These are phyloP conservation scores for Raphidocelis subcapitata DNA, from an alignment of 139 green algal species.

Conservation along the genomic window DNA sequence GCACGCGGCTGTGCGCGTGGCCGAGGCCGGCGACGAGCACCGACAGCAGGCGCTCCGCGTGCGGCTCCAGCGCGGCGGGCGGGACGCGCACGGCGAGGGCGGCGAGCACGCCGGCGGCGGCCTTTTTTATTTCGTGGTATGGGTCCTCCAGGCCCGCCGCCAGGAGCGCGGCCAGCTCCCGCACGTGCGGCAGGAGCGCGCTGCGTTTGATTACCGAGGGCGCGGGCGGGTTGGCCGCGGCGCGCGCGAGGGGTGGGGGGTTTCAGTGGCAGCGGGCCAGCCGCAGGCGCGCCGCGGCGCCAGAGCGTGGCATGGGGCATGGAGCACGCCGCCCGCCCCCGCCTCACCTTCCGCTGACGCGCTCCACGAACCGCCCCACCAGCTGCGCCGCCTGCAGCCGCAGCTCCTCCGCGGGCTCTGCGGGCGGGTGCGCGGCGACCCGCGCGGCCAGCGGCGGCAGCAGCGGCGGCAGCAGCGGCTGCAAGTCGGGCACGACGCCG, in stretches of 20 bases:
- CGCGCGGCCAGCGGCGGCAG: conserved; percentile 51
- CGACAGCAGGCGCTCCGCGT: conserved; percentile 40
- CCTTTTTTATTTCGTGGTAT: conserved; percentile 79
- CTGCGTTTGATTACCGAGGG: too few species aligned
- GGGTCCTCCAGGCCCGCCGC: conserved; percentile 56
- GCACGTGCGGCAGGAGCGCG: conserved; percentile 28
- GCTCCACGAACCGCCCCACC: conserved; percentile 16
- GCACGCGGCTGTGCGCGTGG: conserved; percentile 72
- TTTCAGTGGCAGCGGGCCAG: too few species aligned
- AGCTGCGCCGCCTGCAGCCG: conserved; percentile 39
- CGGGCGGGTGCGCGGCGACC: conserved; percentile 51
- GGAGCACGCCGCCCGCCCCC: too few species aligned
- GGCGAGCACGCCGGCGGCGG: conserved; percentile 27
- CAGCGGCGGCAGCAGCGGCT: conserved; percentile 48
- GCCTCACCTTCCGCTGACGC: too few species aligned
- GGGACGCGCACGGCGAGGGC: conserved; percentile 26
- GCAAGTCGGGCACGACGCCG: background rate
- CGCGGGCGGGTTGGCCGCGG: too few species aligned
- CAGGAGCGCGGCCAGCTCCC: conserved; percentile 23
- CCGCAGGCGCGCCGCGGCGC: too few species aligned
- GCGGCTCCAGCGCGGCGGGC: conserved; percentile 17
- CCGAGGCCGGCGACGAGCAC: conserved; percentile 41
- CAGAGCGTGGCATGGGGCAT: too few species aligned
- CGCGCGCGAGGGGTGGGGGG: background rate
- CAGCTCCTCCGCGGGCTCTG: conserved; percentile 69